Percentiles rank a stretch among this genome's conserved stretches.
These are phyloP conservation scores for Abrus pulchellus DNA, from an alignment of 306 rosid species.

Conservation along the genomic window DNA sequence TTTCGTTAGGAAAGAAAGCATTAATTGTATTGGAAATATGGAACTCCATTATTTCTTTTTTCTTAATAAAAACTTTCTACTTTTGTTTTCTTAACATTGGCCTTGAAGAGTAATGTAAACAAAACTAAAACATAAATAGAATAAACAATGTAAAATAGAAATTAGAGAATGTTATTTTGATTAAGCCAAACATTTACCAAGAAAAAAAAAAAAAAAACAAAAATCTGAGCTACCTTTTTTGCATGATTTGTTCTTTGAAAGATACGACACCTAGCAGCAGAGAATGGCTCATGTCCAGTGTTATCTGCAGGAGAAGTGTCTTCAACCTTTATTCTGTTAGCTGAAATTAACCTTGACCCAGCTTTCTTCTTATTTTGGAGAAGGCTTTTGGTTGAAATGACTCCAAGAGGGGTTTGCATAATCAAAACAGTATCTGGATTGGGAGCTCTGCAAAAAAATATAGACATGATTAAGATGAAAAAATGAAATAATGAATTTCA, in stretches of 20 bases:
- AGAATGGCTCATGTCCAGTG: slow-evolving; percentile 68
- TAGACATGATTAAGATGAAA: slow-evolving; percentile 46
- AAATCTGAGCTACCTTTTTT: slow-evolving; percentile 68
- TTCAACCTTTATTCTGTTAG: slow-evolving; percentile 64
- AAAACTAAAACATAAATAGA: neutral
- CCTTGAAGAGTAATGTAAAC: neutral
- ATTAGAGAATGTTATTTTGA: slow-evolving; percentile 15
- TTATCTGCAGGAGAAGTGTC: slow-evolving; percentile 64
- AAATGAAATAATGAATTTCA: slow-evolving; percentile 15
- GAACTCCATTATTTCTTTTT: neutral
- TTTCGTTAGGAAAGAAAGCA: neutral
- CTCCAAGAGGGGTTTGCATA: slow-evolving; percentile 79
- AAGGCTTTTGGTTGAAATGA: slow-evolving; percentile 81
- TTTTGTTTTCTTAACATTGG: neutral
- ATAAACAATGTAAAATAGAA: neutral
- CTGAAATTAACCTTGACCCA: slow-evolving; percentile 85
- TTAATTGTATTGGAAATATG: neutral
- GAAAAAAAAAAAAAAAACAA: neutral
- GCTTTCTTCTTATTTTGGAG: slow-evolving; percentile 74
- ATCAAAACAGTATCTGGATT: slow-evolving; percentile 89
- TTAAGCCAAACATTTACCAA: slow-evolving; percentile 16
- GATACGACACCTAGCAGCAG: slow-evolving; percentile 82
- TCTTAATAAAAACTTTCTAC: neutral
- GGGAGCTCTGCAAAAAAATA: slow-evolving; percentile 76
- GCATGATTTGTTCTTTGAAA: slow-evolving; percentile 68